Evolutionary conservation across 805 yeast species (phyloP).

Genomic region (Starmerella cellae): DNA sequence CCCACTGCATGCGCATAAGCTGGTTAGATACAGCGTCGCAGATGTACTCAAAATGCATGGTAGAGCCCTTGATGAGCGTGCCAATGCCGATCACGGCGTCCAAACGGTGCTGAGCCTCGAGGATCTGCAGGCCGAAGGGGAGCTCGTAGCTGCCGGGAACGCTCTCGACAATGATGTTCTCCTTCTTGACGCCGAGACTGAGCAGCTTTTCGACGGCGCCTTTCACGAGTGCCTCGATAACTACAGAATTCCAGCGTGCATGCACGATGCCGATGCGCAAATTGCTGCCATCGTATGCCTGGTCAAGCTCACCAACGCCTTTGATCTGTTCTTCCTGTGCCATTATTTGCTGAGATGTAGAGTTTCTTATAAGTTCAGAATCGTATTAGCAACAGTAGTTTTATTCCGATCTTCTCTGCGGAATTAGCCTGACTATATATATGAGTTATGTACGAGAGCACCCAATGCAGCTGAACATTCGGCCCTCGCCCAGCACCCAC

Average conservation of each 20-base stretch:
- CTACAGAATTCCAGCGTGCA: conserved; percentile 83
- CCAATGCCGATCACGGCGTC: conserved; percentile 93
- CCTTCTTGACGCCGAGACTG: conserved; percentile 57
- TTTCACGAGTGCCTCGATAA: conserved; percentile 64
- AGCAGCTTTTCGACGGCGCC: conserved; percentile 56
- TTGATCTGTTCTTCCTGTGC: conserved; percentile 32
- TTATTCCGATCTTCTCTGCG: no score
- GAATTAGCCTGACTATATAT: no score
- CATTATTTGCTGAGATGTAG: no score
- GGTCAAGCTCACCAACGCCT: conserved; percentile 67
- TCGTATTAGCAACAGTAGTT: no score
- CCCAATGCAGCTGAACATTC: no score
- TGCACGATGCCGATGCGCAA: conserved; percentile 77
- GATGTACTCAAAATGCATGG: conserved; percentile 97
- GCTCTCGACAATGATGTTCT: conserved; percentile 64
- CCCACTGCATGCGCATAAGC: conserved; percentile 67
- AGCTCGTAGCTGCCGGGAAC: conserved; percentile 95
- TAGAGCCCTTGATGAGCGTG: conserved; percentile 85
- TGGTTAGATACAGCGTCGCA: conserved; percentile 80
- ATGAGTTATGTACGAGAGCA: no score
- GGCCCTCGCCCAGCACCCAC: no score
- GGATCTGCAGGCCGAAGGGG: conserved; percentile 59
- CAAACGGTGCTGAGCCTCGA: conserved; percentile 26
- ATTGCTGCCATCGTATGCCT: conserved; percentile 43
- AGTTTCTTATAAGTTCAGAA: no score